A percentile compares a stretch with the other conserved stretches of the same genome.
These are phyloP conservation scores for Psilocybe sp. DNA, from an alignment of 768 basidiomycete species.

Conservation along the genomic window DNA sequence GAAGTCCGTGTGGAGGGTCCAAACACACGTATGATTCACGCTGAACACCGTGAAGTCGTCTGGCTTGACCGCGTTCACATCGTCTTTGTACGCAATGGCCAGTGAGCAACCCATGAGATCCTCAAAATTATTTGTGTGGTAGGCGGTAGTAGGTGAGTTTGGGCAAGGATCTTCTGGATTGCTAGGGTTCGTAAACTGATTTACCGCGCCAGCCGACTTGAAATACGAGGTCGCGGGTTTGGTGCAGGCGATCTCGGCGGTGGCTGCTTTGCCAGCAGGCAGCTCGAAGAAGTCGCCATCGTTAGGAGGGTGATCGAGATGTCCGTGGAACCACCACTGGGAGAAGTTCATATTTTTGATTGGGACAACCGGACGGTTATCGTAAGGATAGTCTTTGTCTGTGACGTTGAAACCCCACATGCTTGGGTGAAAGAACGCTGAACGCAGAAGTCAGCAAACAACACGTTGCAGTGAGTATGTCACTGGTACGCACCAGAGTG, in stretches of 20 bases:
- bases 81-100: slow-evolving; percentile 73
- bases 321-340: slow-evolving; percentile 63
- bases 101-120: slow-evolving; percentile 66
- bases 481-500: slow-evolving; percentile 22
- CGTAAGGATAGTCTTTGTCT: slow-evolving; percentile 46
- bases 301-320: slow-evolving; percentile 57
- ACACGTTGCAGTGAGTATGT: background rate
- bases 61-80: slow-evolving; percentile 54
- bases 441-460: background rate
- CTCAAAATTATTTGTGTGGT: slow-evolving; percentile 52
- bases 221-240: slow-evolving; percentile 62
- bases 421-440: slow-evolving; percentile 53
- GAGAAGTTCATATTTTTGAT: slow-evolving; percentile 49
- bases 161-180: slow-evolving; percentile 55
- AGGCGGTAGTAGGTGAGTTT: slow-evolving; percentile 36
- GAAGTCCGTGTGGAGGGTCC: slow-evolving; percentile 68
- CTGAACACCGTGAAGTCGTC: slow-evolving; percentile 73
- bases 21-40: slow-evolving; percentile 75
- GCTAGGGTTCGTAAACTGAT: slow-evolving; percentile 44
- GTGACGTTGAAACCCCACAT: slow-evolving; percentile 76
- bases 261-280: slow-evolving; percentile 54
- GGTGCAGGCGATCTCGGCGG: slow-evolving; percentile 53
- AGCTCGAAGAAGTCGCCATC: slow-evolving; percentile 54
- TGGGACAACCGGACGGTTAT: slow-evolving; percentile 58
- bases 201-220: slow-evolving; percentile 44